Percentiles rank a stretch among this genome's conserved stretches.
Conservation (phyloP, 192 early-diverging fungal species). For the Rhizoclosmatium globosum region DNA sequence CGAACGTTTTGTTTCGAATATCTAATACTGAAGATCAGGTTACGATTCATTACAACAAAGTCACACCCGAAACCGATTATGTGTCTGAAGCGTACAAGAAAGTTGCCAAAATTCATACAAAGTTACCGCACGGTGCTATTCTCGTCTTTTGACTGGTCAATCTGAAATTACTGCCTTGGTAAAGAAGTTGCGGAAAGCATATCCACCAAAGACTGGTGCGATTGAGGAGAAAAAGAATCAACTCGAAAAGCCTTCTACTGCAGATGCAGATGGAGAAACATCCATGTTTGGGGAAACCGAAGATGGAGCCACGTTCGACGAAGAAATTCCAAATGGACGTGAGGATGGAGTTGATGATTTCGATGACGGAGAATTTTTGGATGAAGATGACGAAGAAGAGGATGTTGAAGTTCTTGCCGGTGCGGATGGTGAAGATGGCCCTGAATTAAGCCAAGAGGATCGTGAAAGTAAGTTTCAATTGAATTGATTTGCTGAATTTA, state of each 20-base stretch:
- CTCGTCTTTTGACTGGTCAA: conserved; percentile 96
- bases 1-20: background rate
- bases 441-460: conserved; percentile 59
- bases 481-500: background rate
- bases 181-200: conserved; percentile 76
- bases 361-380: conserved; percentile 63
- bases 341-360: conserved; percentile 47
- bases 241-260: conserved; percentile 33
- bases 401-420: conserved; percentile 43
- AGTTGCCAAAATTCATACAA: conserved; percentile 90
- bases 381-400: conserved; percentile 67
- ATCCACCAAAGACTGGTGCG: conserved; percentile 58
- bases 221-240: conserved; percentile 35
- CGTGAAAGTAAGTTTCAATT: conserved; percentile 67
- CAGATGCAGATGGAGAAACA: conserved; percentile 2
- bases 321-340: background rate
- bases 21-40: conserved; percentile 52
- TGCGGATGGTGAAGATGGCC: conserved; percentile 75
- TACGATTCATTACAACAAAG: conserved; percentile 90
- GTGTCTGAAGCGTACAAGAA: conserved; percentile 90
- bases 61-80: conserved; percentile 89
- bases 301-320: conserved; percentile 37
- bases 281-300: conserved; percentile 49
- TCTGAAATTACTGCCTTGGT: conserved; percentile 87
- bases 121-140: conserved; percentile 92